Evolutionary conservation across 345 rosid species (phyloP).

Genomic region (Eucalyptus caleyi): DNA sequence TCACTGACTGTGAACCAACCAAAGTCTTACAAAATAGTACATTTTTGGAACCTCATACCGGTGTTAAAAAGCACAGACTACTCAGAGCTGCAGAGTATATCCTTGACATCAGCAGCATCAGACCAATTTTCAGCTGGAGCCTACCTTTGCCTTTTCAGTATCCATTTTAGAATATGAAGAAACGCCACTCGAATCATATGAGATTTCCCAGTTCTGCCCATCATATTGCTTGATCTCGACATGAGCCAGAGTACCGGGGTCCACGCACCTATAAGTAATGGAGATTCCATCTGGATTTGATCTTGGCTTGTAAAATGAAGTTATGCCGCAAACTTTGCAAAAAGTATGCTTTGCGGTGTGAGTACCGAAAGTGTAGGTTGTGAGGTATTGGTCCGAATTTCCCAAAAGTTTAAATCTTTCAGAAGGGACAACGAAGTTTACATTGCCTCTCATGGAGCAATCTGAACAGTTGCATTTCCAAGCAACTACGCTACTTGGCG

Average conservation of each 20-base stretch:
- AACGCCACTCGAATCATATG: conserved; percentile 19
- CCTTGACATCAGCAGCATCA: not conserved
- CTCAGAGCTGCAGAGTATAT: not conserved
- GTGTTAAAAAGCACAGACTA: not conserved
- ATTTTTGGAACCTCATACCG: not conserved
- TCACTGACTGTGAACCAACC: not conserved
- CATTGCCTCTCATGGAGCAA: conserved; percentile 76
- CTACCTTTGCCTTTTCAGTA: not conserved
- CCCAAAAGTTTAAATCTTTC: conserved; percentile 45
- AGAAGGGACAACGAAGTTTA: conserved; percentile 50
- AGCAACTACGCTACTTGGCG: conserved; percentile 36
- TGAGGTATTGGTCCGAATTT: conserved; percentile 47
- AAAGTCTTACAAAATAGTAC: not conserved
- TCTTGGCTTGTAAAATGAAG: conserved; percentile 59
- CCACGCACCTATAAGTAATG: conserved; percentile 46
- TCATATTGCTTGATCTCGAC: conserved; percentile 54
- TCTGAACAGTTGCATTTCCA: conserved; percentile 74
- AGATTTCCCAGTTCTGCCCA: conserved; percentile 63
- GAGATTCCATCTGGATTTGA: conserved; percentile 76
- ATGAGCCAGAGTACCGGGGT: conserved; percentile 48
- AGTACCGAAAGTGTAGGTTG: conserved; percentile 71
- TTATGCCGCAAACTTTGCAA: conserved; percentile 79
- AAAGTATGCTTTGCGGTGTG: conserved; percentile 75
- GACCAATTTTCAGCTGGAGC: not conserved
- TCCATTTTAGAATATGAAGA: conserved; percentile 29